Evolutionary conservation across 2,329 filamentous ascomycete species (phyloP).

Genomic region (Hypomyces rosellus): DNA sequence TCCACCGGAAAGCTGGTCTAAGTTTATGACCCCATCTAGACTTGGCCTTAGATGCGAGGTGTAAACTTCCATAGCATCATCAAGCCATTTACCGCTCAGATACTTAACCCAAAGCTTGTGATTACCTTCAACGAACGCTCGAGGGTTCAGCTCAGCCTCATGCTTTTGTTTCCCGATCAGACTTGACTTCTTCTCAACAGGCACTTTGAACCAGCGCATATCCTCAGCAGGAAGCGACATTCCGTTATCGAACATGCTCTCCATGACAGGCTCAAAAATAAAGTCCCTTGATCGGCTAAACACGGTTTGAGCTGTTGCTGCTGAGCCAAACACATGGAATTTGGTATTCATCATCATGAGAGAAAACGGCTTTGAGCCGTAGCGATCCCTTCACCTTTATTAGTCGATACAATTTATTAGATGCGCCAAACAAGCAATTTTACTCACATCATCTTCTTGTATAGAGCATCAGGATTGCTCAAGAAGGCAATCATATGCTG

Average conservation of each 20-base stretch:
- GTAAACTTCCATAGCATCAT: constrained; percentile 1
- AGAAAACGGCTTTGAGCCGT: not conserved
- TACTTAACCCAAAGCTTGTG: constrained; percentile 3
- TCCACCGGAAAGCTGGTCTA: not conserved
- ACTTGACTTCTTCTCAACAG: not conserved
- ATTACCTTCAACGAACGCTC: constrained; percentile 1
- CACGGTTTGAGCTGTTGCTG: not conserved
- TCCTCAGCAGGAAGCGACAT: constrained; percentile 2
- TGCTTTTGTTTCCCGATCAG: not conserved
- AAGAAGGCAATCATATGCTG: constrained; percentile 4
- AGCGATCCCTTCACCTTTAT: not conserved
- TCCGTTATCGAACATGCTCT: constrained; percentile 3
- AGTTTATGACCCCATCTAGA: not conserved
- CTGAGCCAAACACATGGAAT: constrained; percentile 1
- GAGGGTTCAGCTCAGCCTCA: not conserved
- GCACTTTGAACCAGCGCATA: not conserved
- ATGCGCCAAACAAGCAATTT: too few relatives aligned
- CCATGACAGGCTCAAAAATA: constrained; percentile 2
- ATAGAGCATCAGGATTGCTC: not conserved
- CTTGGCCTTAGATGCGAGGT: not conserved
- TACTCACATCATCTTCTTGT: not conserved
- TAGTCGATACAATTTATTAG: too few relatives aligned
- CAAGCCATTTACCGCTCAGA: constrained; percentile 1
- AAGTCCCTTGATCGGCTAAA: constrained; percentile 2
- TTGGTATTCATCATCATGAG: not conserved